phyloP scores from a whole-genome alignment of 768 basidiomycete genomes.

The Lactifluus pinguis region DNA sequence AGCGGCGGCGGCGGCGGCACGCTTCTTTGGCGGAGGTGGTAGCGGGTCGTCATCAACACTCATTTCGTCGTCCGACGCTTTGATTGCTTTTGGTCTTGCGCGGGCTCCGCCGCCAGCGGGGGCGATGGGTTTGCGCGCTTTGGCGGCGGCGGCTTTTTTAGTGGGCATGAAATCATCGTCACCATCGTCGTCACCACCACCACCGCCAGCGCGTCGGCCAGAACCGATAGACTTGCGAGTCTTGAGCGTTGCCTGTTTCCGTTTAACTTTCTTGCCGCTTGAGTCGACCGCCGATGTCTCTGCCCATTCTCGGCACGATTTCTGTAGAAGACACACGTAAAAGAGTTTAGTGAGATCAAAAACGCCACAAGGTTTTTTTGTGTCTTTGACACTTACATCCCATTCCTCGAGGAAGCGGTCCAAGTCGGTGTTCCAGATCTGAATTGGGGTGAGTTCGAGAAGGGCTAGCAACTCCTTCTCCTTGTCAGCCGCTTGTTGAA shows the following conservation, averaged over 20 bases:
- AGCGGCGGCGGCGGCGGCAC: constrained; percentile 7
- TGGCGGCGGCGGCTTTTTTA: constrained; percentile 33
- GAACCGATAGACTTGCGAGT: constrained; percentile 41
- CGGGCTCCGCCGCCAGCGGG: constrained; percentile 24
- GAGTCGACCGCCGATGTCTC: constrained; percentile 38
- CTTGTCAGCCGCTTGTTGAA: constrained; percentile 71
- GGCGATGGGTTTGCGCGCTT: constrained; percentile 25
- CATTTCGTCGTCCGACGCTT: constrained; percentile 17
- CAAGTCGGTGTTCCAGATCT: constrained; percentile 86
- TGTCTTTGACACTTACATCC: constrained; percentile 47
- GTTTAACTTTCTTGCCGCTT: constrained; percentile 45
- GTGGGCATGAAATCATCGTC: constrained; percentile 51
- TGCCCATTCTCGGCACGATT: constrained; percentile 35
- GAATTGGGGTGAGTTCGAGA: constrained; percentile 67
- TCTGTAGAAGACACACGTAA: constrained; percentile 22
- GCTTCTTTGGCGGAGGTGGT: constrained; percentile 18
- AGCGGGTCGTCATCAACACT: constrained; percentile 12
- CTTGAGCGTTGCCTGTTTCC: constrained; percentile 47
- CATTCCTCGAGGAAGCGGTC: constrained; percentile 77
- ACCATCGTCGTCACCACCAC: constrained; percentile 30
- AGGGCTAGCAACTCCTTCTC: constrained; percentile 71
- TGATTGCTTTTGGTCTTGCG: constrained; percentile 31
- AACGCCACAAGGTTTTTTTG: no score
- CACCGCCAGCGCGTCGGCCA: constrained; percentile 31
- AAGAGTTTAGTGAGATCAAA: background rate